Evolutionary conservation across 768 basidiomycete genomes (phyloP), one percentile per base, ranked within the genome.

Genomic region (Russula earlei): DNA sequence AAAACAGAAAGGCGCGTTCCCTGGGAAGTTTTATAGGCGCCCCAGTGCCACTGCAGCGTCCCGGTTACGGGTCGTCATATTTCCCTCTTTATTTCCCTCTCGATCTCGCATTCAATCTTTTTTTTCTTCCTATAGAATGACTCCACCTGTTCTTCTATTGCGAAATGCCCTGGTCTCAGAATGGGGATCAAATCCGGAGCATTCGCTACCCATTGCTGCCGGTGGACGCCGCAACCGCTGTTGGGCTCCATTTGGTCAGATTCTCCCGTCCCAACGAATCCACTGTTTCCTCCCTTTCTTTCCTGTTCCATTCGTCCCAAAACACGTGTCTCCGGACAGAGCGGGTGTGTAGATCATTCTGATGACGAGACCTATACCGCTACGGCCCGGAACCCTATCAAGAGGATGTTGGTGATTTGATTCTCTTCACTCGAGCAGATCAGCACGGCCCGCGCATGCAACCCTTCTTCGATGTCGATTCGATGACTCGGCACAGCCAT

Each of bases 1-100:
- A 33, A 47, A 20, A 38, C 27, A 40, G 37, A 20, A 29, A 40
- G 12, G 49, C n/a, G 49, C 49, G 49, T 50, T 50, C 25, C 49
- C 49, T 50, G 49, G 49, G 49, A 50, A 50, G 37, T 40, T 50
- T 50, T 7, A 29, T 15, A 54, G 37, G 53, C 45, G 53, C 29
- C 19, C 37, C n/a, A n/a, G n/a, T n/a, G n/a, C n/a, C n/a, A n/a
- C n/a, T n/a, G n/a, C n/a, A n/a, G n/a, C n/a, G n/a, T n/a, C n/a
- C n/a, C n/a, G n/a, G n/a, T n/a, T n/a, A n/a, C n/a, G n/a, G n/a
- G 29, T 31, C 29, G 29, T 31, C 29, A 31, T 15, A 14, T 36
- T 15, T 36, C 34, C 11, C 34, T 6, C 31, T 33, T 33, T 33
- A 29, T 41, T 49, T 12, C 27, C 27, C 27, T 31, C 15, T 51